Base-by-base conservation (phyloP, 228 moss, liverwort and hornwort genomes). In the Sphagnum fallax region DNA sequence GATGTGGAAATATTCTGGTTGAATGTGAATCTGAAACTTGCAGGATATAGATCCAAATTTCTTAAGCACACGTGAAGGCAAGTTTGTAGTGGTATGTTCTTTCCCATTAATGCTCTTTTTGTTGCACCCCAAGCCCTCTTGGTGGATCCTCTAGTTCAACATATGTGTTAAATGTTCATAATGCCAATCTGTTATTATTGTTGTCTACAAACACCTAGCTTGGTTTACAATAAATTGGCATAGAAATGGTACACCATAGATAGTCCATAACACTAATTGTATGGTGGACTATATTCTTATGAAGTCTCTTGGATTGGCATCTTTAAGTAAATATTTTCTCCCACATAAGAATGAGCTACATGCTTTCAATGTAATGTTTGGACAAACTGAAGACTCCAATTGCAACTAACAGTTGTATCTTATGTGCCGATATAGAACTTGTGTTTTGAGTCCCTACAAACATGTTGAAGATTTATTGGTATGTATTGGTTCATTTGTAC, bases 11-110 rank as follows among this genome's bases (percentile, higher is more conserved):
- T 32, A 32, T 32, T 32, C 32, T 32, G 32, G 3, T 6, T 53
- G 6, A 12, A 6, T 53, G 8, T 61, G 59, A 10, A 52, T 12
- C 5, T 68, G 16, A 52, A 5, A 52, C 62, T 15, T 70, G 65
- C 80, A 90, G 90, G 90, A 82, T 61, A 63, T 87, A 70, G 90
- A 90, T 79, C 82, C 90, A 66, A 82, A 84, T 0, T 90, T 90
- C 70, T 78, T 77, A 64, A 80, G 72, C 47, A 87, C 90, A 10
- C 78, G 87, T 32, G 90, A 90, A 62, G 77, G 78, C 62, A 84
- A 81, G 61, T 83, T 87, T 60, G 75, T 84, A 67, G 61, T 70
- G 53, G 90, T 90, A 69, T 47, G 66, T 62, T 52, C 32, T 49
- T 67, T 14, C 62, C 16, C 48, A 50, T 64, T 58, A 65, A 64